Evolutionary conservation across 2,329 filamentous ascomycete genomes (phyloP).

Genomic region (Neoarthrinium moseri): DNA sequence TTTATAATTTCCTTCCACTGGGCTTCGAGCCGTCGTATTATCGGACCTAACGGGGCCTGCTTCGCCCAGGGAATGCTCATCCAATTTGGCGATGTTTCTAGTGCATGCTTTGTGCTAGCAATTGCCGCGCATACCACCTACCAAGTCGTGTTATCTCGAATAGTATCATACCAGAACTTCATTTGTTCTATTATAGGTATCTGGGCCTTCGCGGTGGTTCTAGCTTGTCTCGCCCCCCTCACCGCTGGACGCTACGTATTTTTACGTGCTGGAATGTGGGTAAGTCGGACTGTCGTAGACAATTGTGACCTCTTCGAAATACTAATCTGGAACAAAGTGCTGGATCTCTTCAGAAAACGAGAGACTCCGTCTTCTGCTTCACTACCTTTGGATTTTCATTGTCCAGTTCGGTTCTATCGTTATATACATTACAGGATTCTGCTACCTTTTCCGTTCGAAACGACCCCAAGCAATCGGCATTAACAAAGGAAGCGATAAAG

Average conservation of each 20-base stretch:
- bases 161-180: conserved; percentile 39
- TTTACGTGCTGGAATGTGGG: conserved; percentile 49
- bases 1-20: conserved; percentile 52
- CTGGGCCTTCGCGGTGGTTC: conserved; percentile 41
- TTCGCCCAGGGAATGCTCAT: conserved; percentile 54
- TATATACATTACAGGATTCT: conserved; percentile 41
- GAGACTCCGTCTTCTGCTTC: conserved; percentile 44
- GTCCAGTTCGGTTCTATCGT: conserved; percentile 50
- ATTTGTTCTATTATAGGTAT: conserved; percentile 30
- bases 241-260: conserved; percentile 42
- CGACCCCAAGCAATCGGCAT: conserved; percentile 10
- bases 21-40: conserved; percentile 41
- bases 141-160: conserved; percentile 43
- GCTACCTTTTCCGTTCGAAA: conserved; percentile 22
- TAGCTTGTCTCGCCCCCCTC: conserved; percentile 42
- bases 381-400: conserved; percentile 56
- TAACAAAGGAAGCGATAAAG: conserved; percentile 15
- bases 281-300: background rate
- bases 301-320: too few relatives aligned
- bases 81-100: conserved; percentile 51
- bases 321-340: conserved; percentile 34
- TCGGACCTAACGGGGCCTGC: conserved; percentile 43
- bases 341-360: conserved; percentile 48
- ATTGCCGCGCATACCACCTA: conserved; percentile 55
- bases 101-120: conserved; percentile 50